These are phyloP conservation scores for Stagonosporopsis chrysanthemi DNA, from an alignment of 2,329 filamentous ascomycete species.

Conservation along the genomic window DNA sequence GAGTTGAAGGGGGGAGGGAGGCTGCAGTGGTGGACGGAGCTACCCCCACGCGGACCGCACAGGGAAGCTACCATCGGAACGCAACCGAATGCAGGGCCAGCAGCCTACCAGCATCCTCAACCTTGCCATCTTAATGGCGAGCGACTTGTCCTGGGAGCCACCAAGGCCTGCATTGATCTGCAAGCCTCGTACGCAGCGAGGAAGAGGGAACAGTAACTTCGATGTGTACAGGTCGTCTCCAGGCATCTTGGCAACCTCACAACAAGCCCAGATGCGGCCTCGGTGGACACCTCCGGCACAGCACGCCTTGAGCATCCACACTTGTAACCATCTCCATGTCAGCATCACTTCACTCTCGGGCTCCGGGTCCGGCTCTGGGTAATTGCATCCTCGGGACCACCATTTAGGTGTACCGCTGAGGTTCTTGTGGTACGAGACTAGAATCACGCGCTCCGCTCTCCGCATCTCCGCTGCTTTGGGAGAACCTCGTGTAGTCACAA, in stretches of 20 bases:
- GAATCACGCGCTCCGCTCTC: slow-evolving; percentile 13
- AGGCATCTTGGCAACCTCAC: neutral
- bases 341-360: neutral
- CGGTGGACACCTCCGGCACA: neutral
- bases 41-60: slow-evolving; percentile 9
- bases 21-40: slow-evolving; percentile 8
- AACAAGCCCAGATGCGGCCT: neutral
- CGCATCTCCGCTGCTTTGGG: slow-evolving; percentile 5
- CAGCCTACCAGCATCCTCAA: slow-evolving; percentile 2
- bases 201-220: neutral
- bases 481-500: slow-evolving; percentile 4
- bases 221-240: neutral
- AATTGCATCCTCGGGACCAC: neutral
- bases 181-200: neutral
- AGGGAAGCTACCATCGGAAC: slow-evolving; percentile 9
- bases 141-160: neutral
- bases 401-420: slow-evolving; percentile 8
- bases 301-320: neutral
- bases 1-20: neutral
- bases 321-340: slow-evolving; percentile 2
- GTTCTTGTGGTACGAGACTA: slow-evolving; percentile 5
- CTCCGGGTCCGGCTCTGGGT: slow-evolving; percentile 3
- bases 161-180: neutral
- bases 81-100: slow-evolving; percentile 1
- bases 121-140: neutral